Conservation (phyloP, 2,329 filamentous ascomycete genomes). For the Orbilia brochopaga region DNA sequence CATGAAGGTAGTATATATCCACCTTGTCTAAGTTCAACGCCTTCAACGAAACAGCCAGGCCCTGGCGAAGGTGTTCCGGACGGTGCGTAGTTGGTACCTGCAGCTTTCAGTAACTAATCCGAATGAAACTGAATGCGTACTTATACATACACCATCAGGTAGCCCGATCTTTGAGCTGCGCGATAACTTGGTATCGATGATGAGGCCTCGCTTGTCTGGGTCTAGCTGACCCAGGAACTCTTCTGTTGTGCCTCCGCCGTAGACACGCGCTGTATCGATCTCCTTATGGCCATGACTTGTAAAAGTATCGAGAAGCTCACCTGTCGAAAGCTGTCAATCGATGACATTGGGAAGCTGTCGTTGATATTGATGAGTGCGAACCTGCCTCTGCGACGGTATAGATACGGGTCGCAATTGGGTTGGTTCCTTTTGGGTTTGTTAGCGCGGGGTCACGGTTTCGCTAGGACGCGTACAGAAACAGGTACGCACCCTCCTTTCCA, state of each 20-base stretch:
- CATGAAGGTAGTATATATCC: conserved; percentile 80
- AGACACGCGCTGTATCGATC: conserved; percentile 31
- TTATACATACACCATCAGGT: conserved; percentile 13
- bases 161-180: conserved; percentile 16
- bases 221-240: conserved; percentile 13
- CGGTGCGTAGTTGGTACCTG: conserved; percentile 21
- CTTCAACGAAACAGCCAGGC: conserved; percentile 21
- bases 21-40: conserved; percentile 57
- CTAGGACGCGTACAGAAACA: not conserved
- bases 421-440: conserved; percentile 7
- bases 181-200: conserved; percentile 25
- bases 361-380: not conserved
- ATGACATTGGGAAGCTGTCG: not conserved
- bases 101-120: not conserved
- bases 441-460: not conserved
- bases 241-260: conserved; percentile 18
- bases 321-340: not conserved
- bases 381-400: conserved; percentile 9
- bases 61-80: conserved; percentile 29
- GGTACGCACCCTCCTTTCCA: conserved; percentile 16
- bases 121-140: not conserved
- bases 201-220: conserved; percentile 11
- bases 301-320: conserved; percentile 22
- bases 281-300: conserved; percentile 18
- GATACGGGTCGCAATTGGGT: conserved; percentile 14